phyloP scores from a whole-genome alignment of 352 stramenopile species.

The Pythium sp. region DNA sequence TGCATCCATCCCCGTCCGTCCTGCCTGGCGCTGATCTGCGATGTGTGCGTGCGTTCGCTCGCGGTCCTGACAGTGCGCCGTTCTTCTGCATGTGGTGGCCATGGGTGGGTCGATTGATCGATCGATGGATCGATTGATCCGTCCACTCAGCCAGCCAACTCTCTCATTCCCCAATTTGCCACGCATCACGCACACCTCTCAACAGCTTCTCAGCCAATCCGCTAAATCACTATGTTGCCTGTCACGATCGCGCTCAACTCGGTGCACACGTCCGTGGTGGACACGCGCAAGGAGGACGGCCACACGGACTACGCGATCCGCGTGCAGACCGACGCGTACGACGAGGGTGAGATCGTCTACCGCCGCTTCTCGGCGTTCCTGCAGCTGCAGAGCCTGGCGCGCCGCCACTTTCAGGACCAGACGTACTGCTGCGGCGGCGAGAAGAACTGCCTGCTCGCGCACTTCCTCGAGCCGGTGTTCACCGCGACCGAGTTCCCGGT shows the following conservation, averaged over 20 bases:
- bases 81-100: neutral
- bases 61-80: neutral
- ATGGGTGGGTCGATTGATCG: neutral
- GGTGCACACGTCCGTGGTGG: slow-evolving; percentile 62
- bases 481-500: slow-evolving; percentile 70
- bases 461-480: slow-evolving; percentile 71
- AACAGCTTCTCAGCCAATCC: neutral
- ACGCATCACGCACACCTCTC: slow-evolving; percentile 1
- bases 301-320: slow-evolving; percentile 88
- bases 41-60: neutral
- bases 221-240: slow-evolving; percentile 28
- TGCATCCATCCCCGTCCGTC: slow-evolving; percentile 5
- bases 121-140: neutral
- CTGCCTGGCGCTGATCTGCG: neutral
- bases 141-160: neutral
- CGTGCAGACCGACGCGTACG: slow-evolving; percentile 59
- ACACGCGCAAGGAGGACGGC: slow-evolving; percentile 67
- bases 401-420: slow-evolving; percentile 65
- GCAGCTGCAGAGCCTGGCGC: slow-evolving; percentile 73
- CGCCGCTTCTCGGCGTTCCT: slow-evolving; percentile 84
- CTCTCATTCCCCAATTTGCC: slow-evolving; percentile 16
- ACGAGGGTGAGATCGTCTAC: slow-evolving; percentile 69
- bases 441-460: slow-evolving; percentile 60
- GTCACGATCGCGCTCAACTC: slow-evolving; percentile 40
- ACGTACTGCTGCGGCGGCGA: slow-evolving; percentile 65